Base-by-base conservation (phyloP, 148 eudicot genomes). In the Vaccinium vitisidaea region DNA sequence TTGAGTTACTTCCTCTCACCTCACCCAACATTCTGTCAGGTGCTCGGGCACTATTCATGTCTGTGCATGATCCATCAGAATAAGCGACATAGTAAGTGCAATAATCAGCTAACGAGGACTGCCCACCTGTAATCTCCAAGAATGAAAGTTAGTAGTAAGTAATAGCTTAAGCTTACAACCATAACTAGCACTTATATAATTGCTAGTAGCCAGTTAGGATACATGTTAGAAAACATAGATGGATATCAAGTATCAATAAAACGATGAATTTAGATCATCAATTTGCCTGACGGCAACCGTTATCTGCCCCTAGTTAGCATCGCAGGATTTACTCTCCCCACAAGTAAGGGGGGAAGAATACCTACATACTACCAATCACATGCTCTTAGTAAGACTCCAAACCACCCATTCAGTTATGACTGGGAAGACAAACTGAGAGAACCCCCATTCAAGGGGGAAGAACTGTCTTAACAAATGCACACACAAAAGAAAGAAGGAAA, bases 21-120 rank as follows among this genome's bases (percentile, higher is more conserved):
- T 97, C 99, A 87, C 99, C 98, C 89, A 97, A 87, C 98, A 97
- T 95, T 81, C 93, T 88, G 90, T 97, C 99, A 85, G 99, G 99
- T 82, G 98, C 88, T 80, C 99, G 90, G 25, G 99, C 99, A 88
- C 98, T 91, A 74, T 92, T 97, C 80, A 89, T 90, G 88, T 97
- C 96, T 54, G 93, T 93, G 81, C 99, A 97, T 19, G 99, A 95
- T 61, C 99, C 99, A 92, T 97, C 99, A 82, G 99, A 97, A 82
- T 97, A 97, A 32, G 99, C 99, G 83, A 97, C 98, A 87, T 89
- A 97, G 85, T 95, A 97, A 77, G 99, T 93, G 93, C 98, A 95
- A 87, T 97, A 97, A 91, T 97, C 99, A 69, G 99, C 98, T 92
- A 97, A 91, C 67, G 98, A 91, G 21, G 98, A 97, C 89, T 97